Evolutionary conservation across 1,139 yeast species (phyloP).

Genomic region (Yamadazyma triangularis): DNA sequence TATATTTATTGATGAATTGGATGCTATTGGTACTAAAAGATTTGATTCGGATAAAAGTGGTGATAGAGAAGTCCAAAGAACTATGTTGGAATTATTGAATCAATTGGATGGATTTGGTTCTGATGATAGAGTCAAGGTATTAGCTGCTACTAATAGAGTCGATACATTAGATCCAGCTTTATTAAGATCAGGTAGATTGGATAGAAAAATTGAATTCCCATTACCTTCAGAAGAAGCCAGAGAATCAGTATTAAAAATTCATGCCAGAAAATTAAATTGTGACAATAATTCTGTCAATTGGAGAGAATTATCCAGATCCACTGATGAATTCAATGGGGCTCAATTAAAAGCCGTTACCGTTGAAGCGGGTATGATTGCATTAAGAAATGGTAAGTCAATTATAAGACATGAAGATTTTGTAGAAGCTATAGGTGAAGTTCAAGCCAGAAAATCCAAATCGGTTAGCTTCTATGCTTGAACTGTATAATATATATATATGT

Average conservation of each 20-base stretch:
- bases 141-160: constrained; percentile 98
- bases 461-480: constrained; percentile 84
- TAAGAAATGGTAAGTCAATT: constrained; percentile 87
- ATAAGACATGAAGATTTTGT: constrained; percentile 98
- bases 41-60: constrained; percentile 97
- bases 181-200: constrained; percentile 94
- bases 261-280: constrained; percentile 92
- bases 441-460: constrained; percentile 91
- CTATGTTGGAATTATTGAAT: constrained; percentile 95
- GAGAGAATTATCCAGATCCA: constrained; percentile 96
- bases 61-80: constrained; percentile 98
- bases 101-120: constrained; percentile 99
- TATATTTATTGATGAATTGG: constrained; percentile 95
- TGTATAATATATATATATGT: background rate
- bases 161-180: constrained; percentile 97
- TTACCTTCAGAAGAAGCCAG: constrained; percentile 96
- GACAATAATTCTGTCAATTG: constrained; percentile 86
- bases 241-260: constrained; percentile 93
- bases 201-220: constrained; percentile 96
- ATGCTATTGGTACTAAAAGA: constrained; percentile 98
- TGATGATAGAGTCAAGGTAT: constrained; percentile 93
- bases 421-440: constrained; percentile 97
- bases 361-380: constrained; percentile 99
- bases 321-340: constrained; percentile 98
- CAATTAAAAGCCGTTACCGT: constrained; percentile 97